Conservation (phyloP, 306 rosid species). For the Vigna mungo region DNA sequence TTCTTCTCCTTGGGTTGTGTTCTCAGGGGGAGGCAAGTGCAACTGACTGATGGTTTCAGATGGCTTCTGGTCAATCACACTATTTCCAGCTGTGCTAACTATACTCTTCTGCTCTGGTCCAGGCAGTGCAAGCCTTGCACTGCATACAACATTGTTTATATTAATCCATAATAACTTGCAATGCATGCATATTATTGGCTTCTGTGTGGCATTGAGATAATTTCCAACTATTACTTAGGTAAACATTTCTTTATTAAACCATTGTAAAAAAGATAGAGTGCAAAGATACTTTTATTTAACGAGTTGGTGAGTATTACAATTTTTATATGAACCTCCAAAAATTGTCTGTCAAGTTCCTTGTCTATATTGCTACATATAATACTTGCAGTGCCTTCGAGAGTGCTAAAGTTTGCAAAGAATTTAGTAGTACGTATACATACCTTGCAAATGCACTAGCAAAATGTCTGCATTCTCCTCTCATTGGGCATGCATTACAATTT, state of each 20-base stretch:
- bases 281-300: constrained; percentile 10
- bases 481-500: constrained; percentile 98
- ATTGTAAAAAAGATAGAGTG: constrained; percentile 33
- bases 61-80: constrained; percentile 50
- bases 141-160: constrained; percentile 58
- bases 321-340: constrained; percentile 31
- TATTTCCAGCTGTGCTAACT: constrained; percentile 61
- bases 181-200: constrained; percentile 30
- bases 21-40: constrained; percentile 66
- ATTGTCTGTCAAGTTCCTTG: neutral
- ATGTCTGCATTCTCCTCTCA: constrained; percentile 99
- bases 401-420: constrained; percentile 24
- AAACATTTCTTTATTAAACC: constrained; percentile 22
- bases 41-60: constrained; percentile 48
- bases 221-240: constrained; percentile 10
- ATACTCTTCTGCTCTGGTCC: constrained; percentile 85
- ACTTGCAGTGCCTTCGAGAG: constrained; percentile 36
- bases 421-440: constrained; percentile 47
- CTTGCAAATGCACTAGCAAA: constrained; percentile 99
- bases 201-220: constrained; percentile 10
- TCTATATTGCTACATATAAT: constrained; percentile 17
- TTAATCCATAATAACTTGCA: constrained; percentile 41
- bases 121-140: constrained; percentile 98
- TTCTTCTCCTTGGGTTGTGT: constrained; percentile 54
- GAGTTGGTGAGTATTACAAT: constrained; percentile 12